Conservation (phyloP, 768 basidiomycete genomes). For the Leccinum rimulosum region DNA sequence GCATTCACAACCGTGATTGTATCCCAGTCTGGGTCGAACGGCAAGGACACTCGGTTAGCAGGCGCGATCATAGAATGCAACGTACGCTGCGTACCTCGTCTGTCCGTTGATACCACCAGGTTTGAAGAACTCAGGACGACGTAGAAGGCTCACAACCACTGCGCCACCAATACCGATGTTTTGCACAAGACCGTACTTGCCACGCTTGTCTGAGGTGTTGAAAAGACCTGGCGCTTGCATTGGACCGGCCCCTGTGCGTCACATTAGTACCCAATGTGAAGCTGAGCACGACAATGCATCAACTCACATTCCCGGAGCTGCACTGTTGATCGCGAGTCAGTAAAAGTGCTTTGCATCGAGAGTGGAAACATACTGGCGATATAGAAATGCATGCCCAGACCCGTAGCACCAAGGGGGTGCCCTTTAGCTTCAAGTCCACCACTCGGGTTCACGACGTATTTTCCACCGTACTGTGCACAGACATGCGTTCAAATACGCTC, state of each 20-base stretch:
- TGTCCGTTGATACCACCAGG: constrained; percentile 66
- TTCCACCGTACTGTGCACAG: constrained; percentile 66
- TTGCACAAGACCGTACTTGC: constrained; percentile 79
- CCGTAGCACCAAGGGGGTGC: constrained; percentile 81
- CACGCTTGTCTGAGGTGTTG: constrained; percentile 56
- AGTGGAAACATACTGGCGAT: constrained; percentile 57
- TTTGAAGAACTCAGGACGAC: constrained; percentile 74
- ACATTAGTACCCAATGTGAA: constrained; percentile 40
- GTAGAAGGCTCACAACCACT: constrained; percentile 71
- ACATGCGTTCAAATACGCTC: background rate
- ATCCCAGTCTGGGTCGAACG: constrained; percentile 56
- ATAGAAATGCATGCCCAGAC: constrained; percentile 85
- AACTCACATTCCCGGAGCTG: constrained; percentile 65
- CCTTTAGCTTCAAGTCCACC: constrained; percentile 90
- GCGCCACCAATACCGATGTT: constrained; percentile 84
- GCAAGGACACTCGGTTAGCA: background rate
- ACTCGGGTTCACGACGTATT: constrained; percentile 81
- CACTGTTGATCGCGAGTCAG: constrained; percentile 41
- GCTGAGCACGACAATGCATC: background rate
- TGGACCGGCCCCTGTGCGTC: constrained; percentile 66
- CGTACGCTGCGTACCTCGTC: constrained; percentile 43
- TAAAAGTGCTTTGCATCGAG: background rate
- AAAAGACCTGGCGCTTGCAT: constrained; percentile 80
- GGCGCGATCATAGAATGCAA: background rate
- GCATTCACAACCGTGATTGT: constrained; percentile 74